phyloP scores from a whole-genome alignment of 2,329 filamentous ascomycete species.

The Exophiala phaeomuriformis region DNA sequence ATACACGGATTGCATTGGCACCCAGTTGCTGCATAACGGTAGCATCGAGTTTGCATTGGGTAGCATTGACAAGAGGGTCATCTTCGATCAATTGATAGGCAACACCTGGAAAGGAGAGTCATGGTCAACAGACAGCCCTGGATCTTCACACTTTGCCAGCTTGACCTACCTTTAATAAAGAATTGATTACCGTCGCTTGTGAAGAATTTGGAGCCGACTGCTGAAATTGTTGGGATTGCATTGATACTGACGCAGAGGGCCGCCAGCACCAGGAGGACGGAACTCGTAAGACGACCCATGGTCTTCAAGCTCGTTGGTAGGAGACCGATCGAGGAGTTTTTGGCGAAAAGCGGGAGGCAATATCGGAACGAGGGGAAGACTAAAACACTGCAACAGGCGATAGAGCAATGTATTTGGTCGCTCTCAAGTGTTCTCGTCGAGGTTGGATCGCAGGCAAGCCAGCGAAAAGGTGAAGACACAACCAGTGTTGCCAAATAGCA shows the following conservation, averaged over 20 bases:
- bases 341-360: neutral
- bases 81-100: slow-evolving; percentile 61
- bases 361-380: neutral
- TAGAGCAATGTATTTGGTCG: neutral
- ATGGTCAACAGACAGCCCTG: neutral
- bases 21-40: slow-evolving; percentile 71
- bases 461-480: neutral
- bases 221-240: slow-evolving; percentile 51
- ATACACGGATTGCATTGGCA: slow-evolving; percentile 77
- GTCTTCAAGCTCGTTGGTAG: neutral
- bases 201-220: slow-evolving; percentile 77
- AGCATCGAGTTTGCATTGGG: slow-evolving; percentile 70
- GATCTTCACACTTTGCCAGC: neutral
- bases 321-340: neutral
- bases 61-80: slow-evolving; percentile 68
- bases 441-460: neutral
- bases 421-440: neutral
- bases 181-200: slow-evolving; percentile 71
- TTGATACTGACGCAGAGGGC: slow-evolving; percentile 30
- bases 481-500: slow-evolving; percentile 9
- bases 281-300: slow-evolving; percentile 9
- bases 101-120: slow-evolving; percentile 49
- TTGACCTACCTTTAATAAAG: slow-evolving; percentile 64
- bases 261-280: slow-evolving; percentile 13
- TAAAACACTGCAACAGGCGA: neutral